Evolutionary conservation across 2,329 filamentous ascomycete genomes (phyloP), one percentile per base, ranked within the genome.

Genomic region (Camptophora hylomeconis): DNA sequence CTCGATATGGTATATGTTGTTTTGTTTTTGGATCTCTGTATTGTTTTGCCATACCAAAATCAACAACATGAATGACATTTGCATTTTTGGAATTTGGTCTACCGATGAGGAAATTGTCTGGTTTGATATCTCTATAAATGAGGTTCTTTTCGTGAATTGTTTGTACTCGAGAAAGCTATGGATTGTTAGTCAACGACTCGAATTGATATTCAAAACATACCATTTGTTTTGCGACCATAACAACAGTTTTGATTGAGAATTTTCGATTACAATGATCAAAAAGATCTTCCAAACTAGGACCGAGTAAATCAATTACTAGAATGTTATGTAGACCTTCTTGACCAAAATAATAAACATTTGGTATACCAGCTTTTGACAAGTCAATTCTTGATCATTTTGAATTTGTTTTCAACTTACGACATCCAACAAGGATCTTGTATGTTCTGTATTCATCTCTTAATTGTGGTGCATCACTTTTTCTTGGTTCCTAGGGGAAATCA

Each of bases 221-320:
- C 89, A 95, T 95, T 57, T 98, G 87, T 63, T 95, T 95, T 24
- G 89, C 87, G 33, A 95, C 86, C 89, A 95, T 94, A 38, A 95
- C 86, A 8, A 94, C 87, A 0, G 89, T 98, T 71, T 98, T 95
- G 56, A 87, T 86, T 5, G 80, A 77, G 61, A 98, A 98, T 45
- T 86, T 77, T 46, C 87, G 72, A 51, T 89, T 89, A 64, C 87
- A 98, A 59, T 92, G 84, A 53, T 98, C 87, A 53, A 98, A 98
- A 12, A 98, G 71, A 52, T 98, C 87, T 55, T 98, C 87, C 36
- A 98, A 69, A 40, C 84, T 93, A 29, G 87, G 87, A 10, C 87
- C 87, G 15, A 98, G 75, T 22, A 98, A 69, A 60, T 98, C 87
- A 49, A 95, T 95, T 45, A 98, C 87, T 28, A 98, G 76, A 45